Percentiles rank a stretch among this genome's conserved stretches.
Evolutionary conservation across 163 green algal genomes (phyloP).

Genomic region (Volvox carteri): DNA sequence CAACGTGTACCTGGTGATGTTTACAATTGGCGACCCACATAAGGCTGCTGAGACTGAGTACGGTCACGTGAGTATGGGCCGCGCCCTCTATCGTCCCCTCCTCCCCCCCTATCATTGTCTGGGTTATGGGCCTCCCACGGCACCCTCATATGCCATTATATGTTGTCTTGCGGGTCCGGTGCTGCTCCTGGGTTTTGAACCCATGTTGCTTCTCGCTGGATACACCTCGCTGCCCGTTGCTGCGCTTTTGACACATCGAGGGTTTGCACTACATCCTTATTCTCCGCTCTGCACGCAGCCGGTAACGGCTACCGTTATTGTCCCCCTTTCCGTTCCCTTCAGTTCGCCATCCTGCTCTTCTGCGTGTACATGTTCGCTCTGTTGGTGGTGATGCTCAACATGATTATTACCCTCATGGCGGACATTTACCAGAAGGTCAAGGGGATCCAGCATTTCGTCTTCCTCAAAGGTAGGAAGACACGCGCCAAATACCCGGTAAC

Average conservation of each 20-base stretch:
- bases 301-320: no score
- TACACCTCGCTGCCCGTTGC: no score
- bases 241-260: no score
- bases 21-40: conserved; percentile 16
- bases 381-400: conserved; percentile 62
- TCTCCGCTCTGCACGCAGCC: not conserved
- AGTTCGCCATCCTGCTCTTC: conserved; percentile 52
- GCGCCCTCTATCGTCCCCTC: not conserved
- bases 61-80: conserved; percentile 26
- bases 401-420: conserved; percentile 61
- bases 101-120: not conserved
- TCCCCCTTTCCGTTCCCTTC: no score
- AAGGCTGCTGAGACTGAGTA: not conserved
- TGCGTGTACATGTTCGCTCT: conserved; percentile 57
- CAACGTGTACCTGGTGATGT: conserved; percentile 53
- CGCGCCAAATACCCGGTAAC: no score
- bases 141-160: no score
- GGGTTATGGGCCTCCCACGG: no score
- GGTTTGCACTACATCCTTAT: no score
- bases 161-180: no score
- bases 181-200: no score
- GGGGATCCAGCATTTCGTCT: conserved; percentile 53
- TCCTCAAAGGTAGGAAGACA: conserved; percentile 60
- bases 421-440: conserved; percentile 60
- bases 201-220: no score